These are phyloP conservation scores for Fusarium proliferatum DNA, from an alignment of 2,329 filamentous ascomycete species.

Conservation along the genomic window DNA sequence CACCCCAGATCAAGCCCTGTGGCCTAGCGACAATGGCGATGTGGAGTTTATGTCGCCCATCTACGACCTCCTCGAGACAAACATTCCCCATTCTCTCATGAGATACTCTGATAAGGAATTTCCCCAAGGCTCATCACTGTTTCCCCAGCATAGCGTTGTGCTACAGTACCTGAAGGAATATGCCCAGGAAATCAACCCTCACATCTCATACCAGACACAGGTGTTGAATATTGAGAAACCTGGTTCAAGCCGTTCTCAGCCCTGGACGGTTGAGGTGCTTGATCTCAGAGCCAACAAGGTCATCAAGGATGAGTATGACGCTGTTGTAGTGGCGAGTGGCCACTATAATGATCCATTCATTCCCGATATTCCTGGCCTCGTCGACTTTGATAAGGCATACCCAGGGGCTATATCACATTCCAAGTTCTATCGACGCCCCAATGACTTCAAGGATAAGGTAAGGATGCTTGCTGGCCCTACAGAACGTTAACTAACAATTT, in stretches of 20 bases:
- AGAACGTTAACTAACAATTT: conserved; percentile 32
- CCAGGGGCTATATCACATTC: conserved; percentile 69
- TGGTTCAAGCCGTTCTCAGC: not conserved
- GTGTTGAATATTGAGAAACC: conserved; percentile 59
- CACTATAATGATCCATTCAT: conserved; percentile 71
- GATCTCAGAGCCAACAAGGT: conserved; percentile 45
- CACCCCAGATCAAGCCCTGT: conserved; percentile 57
- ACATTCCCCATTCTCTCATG: conserved; percentile 80
- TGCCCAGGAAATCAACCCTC: conserved; percentile 65
- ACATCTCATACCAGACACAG: conserved; percentile 71
- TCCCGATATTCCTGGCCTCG: conserved; percentile 66
- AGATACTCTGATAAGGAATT: conserved; percentile 72
- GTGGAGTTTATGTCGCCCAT: conserved; percentile 75
- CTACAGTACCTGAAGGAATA: conserved; percentile 74
- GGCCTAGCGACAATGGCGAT: conserved; percentile 37
- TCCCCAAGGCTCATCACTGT: conserved; percentile 68
- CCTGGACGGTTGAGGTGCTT: conserved; percentile 59
- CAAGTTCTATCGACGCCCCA: conserved; percentile 70
- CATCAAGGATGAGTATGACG: conserved; percentile 62
- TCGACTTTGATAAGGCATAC: conserved; percentile 61
- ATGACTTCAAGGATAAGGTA: conserved; percentile 50
- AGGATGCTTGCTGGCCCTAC: not conserved
- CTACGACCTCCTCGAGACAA: conserved; percentile 78
- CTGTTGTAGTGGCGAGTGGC: conserved; percentile 70
- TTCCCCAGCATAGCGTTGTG: conserved; percentile 73